Evolutionary conservation across 140 eudicot genomes (phyloP).

Genomic region (Stevia rebaudiana): DNA sequence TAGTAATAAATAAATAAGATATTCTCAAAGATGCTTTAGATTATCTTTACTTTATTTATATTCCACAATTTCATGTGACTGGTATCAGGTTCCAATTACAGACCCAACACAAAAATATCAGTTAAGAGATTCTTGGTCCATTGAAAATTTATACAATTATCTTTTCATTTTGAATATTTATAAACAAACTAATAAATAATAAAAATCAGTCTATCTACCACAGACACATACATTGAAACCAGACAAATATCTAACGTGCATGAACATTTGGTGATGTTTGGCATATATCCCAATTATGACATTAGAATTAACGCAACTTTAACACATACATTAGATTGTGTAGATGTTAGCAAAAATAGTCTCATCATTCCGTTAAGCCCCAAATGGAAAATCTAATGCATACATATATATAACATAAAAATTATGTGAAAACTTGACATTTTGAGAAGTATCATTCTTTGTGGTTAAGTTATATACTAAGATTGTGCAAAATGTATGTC

Average conservation of each 20-base stretch:
- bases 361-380: background rate
- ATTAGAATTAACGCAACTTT: conserved; percentile 24
- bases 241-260: conserved; percentile 27
- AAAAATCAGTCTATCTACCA: conserved; percentile 3
- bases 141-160: conserved; percentile 7
- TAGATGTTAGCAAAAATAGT: conserved; percentile 11
- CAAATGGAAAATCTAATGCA: background rate
- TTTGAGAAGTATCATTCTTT: too few relatives aligned
- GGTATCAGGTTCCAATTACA: conserved; percentile 22
- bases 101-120: conserved; percentile 17
- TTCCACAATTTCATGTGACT: conserved; percentile 15
- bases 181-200: background rate
- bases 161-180: background rate
- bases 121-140: conserved; percentile 14
- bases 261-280: conserved; percentile 28
- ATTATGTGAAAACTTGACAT: too few relatives aligned
- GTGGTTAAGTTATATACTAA: too few relatives aligned
- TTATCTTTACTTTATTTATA: conserved; percentile 20
- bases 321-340: conserved; percentile 10
- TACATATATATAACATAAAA: too few relatives aligned
- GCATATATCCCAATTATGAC: conserved; percentile 28
- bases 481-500: too few relatives aligned
- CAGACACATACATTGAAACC: conserved; percentile 20
- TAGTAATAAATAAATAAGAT: background rate
- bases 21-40: background rate